Conservation (phyloP, 2,329 filamentous ascomycete species). For the Colletotrichum shisoi region DNA sequence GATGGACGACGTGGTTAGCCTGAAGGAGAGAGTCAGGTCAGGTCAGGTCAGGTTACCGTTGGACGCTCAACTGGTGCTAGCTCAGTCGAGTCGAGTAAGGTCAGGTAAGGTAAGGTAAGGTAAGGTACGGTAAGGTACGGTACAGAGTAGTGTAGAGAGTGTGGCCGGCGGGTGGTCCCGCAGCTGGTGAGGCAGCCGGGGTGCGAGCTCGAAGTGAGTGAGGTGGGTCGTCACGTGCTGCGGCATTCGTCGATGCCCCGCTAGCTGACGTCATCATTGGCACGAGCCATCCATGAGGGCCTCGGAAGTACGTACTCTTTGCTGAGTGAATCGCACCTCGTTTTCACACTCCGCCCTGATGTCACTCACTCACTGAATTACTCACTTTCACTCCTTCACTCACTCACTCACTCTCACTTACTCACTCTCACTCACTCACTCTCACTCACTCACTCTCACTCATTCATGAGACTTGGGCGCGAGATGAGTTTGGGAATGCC, state of each 20-base stretch:
- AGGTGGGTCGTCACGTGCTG: conserved; percentile 11
- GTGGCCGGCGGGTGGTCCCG: conserved; percentile 6
- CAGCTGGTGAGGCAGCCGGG: conserved; percentile 3
- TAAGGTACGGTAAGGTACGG: too few species aligned
- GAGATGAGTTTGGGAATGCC: background rate
- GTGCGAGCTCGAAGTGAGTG: background rate
- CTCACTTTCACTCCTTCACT: background rate
- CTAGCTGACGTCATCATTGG: background rate
- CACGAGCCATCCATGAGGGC: background rate
- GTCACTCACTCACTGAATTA: background rate
- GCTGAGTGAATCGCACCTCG: too few species aligned
- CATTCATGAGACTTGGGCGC: background rate
- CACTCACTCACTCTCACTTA: background rate
- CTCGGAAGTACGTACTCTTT: background rate
- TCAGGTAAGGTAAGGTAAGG: too few species aligned
- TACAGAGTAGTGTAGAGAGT: too few species aligned
- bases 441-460: background rate
- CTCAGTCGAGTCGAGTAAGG: background rate
- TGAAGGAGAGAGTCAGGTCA: background rate
- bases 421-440: background rate
- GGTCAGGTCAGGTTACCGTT: conserved; percentile 1
- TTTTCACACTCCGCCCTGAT: too few species aligned
- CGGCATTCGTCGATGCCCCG: conserved; percentile 1
- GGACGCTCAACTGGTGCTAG: conserved; percentile 5
- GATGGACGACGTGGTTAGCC: background rate